Evolutionary conservation across 768 basidiomycete genomes (phyloP), one percentile per base, ranked within the genome.

Genomic region (Leucocoprinus sp.): DNA sequence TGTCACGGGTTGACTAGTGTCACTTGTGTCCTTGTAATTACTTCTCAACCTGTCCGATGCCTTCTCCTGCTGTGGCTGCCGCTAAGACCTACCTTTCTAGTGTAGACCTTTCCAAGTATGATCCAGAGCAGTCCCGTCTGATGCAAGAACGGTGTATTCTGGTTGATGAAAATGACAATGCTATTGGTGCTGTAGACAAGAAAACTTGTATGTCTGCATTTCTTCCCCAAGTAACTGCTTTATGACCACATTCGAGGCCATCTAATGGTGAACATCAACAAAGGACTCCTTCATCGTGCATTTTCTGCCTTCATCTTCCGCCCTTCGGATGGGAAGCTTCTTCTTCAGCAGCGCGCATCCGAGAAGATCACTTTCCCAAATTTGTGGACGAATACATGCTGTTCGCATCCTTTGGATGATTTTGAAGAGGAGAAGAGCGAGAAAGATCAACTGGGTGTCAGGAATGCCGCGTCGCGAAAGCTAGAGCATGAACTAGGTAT

Each of bases 351-450:
- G 63, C 80, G 96, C 28, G 96, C 96, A 15, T 72, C 82, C n/a
- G 93, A 95, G 69, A 99, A 99, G 72, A 99, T 99, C 60, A 99
- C 96, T 5, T 99, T 99, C 69, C 96, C 96, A 4, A 76, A 89
- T 56, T 93, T 97, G 93, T 99, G 96, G 96, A 99, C 96, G 24
- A 99, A 99, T 65, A 98, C 96, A 6, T 99, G 96, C 62, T 99
- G 95, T 68, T 93, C 90, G 18, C 95, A 99, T 60, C 95, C 95
- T 14, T 72, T 99, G 40, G 82, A 89, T 55, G 96, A 98, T 65
- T 89, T 92, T 53, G 84, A 83, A 50, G 75, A 78, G 53, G 84
- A 92, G 66, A 90, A 83, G 67, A 61, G 80, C 6, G 86, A 88
- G 64, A 55, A 67, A 53, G 76, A 80, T 27, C 87, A 96, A 61